Evolutionary conservation across 352 stramenopile genomes (phyloP).

Genomic region (Globisporangium camurandrum): DNA sequence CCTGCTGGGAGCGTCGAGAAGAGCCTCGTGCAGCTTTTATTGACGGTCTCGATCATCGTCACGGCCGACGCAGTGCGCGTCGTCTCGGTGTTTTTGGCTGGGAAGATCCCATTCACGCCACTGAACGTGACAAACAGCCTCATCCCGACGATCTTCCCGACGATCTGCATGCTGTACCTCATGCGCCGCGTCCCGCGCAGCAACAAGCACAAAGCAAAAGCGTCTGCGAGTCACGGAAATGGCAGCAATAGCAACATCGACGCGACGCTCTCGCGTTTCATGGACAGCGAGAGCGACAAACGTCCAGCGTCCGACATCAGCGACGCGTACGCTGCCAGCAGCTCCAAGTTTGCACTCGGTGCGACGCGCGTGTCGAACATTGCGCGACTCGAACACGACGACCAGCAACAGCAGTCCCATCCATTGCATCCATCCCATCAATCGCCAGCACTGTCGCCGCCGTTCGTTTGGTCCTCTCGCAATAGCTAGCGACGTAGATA

Average conservation of each 20-base stretch:
- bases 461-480: slow-evolving; percentile 11
- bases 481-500: slow-evolving; percentile 1
- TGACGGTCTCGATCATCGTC: slow-evolving; percentile 76
- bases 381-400: slow-evolving; percentile 12
- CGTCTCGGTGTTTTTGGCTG: slow-evolving; percentile 40
- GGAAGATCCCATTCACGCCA: slow-evolving; percentile 48
- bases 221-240: slow-evolving; percentile 11
- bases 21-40: slow-evolving; percentile 73
- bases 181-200: slow-evolving; percentile 55
- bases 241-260: slow-evolving; percentile 6
- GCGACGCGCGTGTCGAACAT: slow-evolving; percentile 13
- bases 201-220: slow-evolving; percentile 6
- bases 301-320: slow-evolving; percentile 7
- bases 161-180: slow-evolving; percentile 86
- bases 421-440: too few species aligned
- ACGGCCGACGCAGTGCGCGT: slow-evolving; percentile 67
- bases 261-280: slow-evolving; percentile 53
- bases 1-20: slow-evolving; percentile 62
- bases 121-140: slow-evolving; percentile 53
- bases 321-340: slow-evolving; percentile 13
- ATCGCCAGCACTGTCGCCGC: slow-evolving; percentile 6
- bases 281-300: slow-evolving; percentile 22
- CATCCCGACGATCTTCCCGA: slow-evolving; percentile 36
- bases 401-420: slow-evolving; percentile 6
- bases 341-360: slow-evolving; percentile 12